phyloP scores from a whole-genome alignment of 768 basidiomycete species.

The Roridomyces roridus region DNA sequence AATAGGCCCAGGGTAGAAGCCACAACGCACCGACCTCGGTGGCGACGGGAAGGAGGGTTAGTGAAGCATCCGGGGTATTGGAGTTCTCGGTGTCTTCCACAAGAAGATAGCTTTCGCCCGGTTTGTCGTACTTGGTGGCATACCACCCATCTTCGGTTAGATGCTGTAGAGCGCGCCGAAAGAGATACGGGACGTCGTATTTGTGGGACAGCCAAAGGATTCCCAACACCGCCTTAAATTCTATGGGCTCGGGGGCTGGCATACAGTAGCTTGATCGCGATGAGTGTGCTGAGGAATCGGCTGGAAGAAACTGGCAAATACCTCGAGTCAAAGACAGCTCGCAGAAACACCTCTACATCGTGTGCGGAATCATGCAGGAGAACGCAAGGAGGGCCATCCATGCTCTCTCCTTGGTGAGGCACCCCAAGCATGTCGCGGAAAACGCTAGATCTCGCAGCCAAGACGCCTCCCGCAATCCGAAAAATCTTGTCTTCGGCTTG shows the following conservation, averaged over 20 bases:
- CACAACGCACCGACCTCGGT: neutral
- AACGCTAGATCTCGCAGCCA: neutral
- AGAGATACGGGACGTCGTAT: slow-evolving; percentile 2
- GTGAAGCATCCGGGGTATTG: too few relatives aligned
- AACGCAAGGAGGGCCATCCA: neutral
- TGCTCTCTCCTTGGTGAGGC: neutral
- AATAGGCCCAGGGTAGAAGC: neutral
- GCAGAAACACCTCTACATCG: slow-evolving; percentile 1
- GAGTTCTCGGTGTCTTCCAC: too few relatives aligned
- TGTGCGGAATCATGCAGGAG: neutral
- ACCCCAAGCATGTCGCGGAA: neutral
- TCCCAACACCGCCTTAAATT: neutral
- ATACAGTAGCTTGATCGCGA: neutral
- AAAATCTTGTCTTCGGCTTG: neutral
- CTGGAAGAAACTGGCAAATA: too few relatives aligned
- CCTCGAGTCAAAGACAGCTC: slow-evolving; percentile 10
- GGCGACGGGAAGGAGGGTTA: neutral
- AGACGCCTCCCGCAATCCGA: neutral
- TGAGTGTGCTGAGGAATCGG: neutral
- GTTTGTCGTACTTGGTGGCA: too few relatives aligned
- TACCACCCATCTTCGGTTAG: too few relatives aligned
- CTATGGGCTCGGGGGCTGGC: neutral
- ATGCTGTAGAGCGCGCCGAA: neutral
- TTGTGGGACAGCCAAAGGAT: neutral
- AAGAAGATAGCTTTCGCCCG: too few relatives aligned